Evolutionary conservation across 345 rosid genomes (phyloP), one percentile per base, ranked within the genome.

Genomic region (Leavenworthia alabamica): DNA sequence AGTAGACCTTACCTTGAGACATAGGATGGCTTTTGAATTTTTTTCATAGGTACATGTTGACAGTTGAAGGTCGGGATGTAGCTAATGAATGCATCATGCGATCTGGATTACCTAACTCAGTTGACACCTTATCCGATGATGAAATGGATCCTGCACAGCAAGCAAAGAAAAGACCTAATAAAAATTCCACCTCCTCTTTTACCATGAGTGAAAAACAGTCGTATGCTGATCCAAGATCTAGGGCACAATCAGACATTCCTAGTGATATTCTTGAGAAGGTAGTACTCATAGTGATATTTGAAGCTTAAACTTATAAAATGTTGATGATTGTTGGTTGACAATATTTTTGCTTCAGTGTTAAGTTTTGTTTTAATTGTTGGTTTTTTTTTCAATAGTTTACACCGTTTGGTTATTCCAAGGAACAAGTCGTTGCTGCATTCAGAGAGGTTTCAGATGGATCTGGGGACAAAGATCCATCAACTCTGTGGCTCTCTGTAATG

Each of bases 11-110:
- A 50, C 49, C 44, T 17, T 45, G 52, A 56, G 15, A 48, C 53
- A 24, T 15, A 14, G 3, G 14, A 46, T 56, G 13, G 16, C n/a
- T 10, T 10, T 41, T 14, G 3, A 26, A 22, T 49, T 24, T 26
- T 31, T 55, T 22, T 5, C 32, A 3, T 50, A 92, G 97, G 81
- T 92, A 85, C 74, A 92, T 80, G 96, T 82, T 92, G 76, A 86
- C 96, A 47, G 80, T 41, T 60, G 88, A 80, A 79, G 98, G 99
- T 57, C 75, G 48, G 56, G 88, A 85, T 46, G 81, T 76, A 60
- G 97, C 97, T 44, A 77, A 62, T 15, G 89, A 86, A 27, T 89
- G 97, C 70, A 75, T 83, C 29, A 44, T 42, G 53, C 79, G 90
- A 73, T 87, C 99, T 70, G 82, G 85, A 71, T 50, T 89, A 70